phyloP scores from a whole-genome alignment of 116 monocot species.

The Thalassia testudinum region DNA sequence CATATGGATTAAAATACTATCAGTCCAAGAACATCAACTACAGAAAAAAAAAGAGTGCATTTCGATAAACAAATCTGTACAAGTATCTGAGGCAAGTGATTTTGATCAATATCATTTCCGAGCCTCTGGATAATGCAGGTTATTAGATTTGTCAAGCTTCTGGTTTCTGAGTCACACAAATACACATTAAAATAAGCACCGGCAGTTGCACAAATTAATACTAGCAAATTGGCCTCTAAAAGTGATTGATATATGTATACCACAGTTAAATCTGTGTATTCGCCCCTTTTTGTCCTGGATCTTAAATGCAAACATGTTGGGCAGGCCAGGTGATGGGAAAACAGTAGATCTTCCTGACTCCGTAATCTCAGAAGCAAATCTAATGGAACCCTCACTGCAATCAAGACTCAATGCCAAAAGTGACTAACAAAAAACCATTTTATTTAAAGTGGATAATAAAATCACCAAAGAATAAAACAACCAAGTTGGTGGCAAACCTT shows the following conservation, averaged over 20 bases:
- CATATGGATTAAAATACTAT: background rate
- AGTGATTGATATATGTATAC: conserved; percentile 17
- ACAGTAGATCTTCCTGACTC: conserved; percentile 19
- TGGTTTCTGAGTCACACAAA: conserved; percentile 31
- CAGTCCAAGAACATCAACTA: background rate
- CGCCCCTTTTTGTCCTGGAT: conserved; percentile 73
- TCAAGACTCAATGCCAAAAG: background rate
- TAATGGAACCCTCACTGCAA: conserved; percentile 40
- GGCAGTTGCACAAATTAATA: background rate
- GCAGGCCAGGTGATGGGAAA: conserved; percentile 21
- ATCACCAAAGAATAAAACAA: background rate
- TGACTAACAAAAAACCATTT: background rate
- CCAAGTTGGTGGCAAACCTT: conserved; percentile 17
- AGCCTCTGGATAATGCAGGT: conserved; percentile 76
- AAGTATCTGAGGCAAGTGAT: conserved; percentile 72
- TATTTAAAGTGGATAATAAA: background rate
- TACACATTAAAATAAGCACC: background rate
- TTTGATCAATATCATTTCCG: conserved; percentile 68
- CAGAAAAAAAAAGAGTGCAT: background rate
- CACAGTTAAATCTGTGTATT: conserved; percentile 88
- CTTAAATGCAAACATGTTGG: conserved; percentile 60
- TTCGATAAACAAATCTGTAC: conserved; percentile 14
- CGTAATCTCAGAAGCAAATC: conserved; percentile 34
- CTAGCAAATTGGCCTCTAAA: background rate
- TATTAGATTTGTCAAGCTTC: conserved; percentile 58